Evolutionary conservation across 2,329 filamentous ascomycete species (phyloP), one percentile per base, ranked within the genome.

Genomic region (Acrodontium crateriforme): DNA sequence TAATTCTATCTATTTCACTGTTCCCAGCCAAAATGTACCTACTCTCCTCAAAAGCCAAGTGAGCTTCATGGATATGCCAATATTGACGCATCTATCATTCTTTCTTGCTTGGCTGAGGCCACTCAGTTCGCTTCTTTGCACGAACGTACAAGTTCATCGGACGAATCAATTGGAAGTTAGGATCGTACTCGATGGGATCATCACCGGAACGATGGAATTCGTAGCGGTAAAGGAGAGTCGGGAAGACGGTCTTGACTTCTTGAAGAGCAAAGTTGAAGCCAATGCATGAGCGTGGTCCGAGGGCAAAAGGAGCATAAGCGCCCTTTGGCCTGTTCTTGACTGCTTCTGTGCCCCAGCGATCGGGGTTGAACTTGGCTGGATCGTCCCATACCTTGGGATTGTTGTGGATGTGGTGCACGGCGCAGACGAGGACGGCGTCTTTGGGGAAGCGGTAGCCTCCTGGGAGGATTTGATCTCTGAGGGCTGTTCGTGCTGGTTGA

Each of bases 251-350:
- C 53, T 74, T 74, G 33, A 73, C 57, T 47, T 76, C 69, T 33
- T 65, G 60, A 5, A 75, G 52, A 0, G 70, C 71, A 46, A 75
- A 73, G 49, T 73, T 75, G 59, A 73, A 74, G 0, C 71, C 72
- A 30, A 76, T 68, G 35, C 72, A 76, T 52, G 62, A 63, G 2
- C 72, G 55, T 0, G 57, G 63, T 0, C 72, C 72, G 0, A 60
- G 53, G 0, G 64, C 70, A 36, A 76, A 77, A 9, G 72, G 72
- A 3, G 67, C 54, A 39, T 74, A 76, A 0, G 63, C 53, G 2
- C 58, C 61, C 16, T 59, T 58, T 24, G 63, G 66, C 2, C 60
- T 46, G 37, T 58, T 60, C 53, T 67, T 69, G 30, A 69, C 67
- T 9, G 56, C 50, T 0, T 66, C 61, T 0, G 61, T 61, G 35